phyloP scores from a whole-genome alignment of 352 stramenopile species.

The Thalassiosira hispida region DNA sequence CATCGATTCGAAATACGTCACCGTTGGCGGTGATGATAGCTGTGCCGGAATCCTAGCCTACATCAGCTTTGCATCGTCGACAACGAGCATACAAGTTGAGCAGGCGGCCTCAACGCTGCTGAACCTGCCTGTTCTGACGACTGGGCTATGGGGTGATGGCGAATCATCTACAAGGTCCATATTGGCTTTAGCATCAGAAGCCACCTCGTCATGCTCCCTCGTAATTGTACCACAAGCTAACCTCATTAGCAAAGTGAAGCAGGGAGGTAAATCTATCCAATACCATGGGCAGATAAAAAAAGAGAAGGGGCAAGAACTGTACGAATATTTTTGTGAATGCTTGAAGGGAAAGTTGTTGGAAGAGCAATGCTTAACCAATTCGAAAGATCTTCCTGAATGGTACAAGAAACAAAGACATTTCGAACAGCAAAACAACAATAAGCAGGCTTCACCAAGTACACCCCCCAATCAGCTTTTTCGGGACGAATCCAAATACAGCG shows the following conservation, averaged over 20 bases:
- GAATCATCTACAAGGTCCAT: too few species aligned
- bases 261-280: slow-evolving; percentile 69
- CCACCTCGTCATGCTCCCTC: too few species aligned
- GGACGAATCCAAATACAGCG: slow-evolving; percentile 34
- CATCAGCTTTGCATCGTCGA: slow-evolving; percentile 61
- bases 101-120: too few species aligned
- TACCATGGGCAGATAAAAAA: slow-evolving; percentile 75
- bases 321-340: slow-evolving; percentile 58
- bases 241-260: slow-evolving; percentile 59
- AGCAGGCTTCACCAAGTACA: slow-evolving; percentile 9
- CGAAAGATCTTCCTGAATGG: slow-evolving; percentile 33
- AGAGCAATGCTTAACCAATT: slow-evolving; percentile 39
- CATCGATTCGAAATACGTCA: slow-evolving; percentile 26
- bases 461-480: slow-evolving; percentile 50
- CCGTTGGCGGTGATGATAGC: background rate
- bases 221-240: slow-evolving; percentile 75
- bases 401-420: slow-evolving; percentile 21
- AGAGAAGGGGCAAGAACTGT: slow-evolving; percentile 53
- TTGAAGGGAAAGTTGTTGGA: slow-evolving; percentile 51
- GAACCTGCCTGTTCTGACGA: too few species aligned
- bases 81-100: too few species aligned
- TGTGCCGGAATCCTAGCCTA: slow-evolving; percentile 62
- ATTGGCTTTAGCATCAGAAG: too few species aligned
- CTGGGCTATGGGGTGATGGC: too few species aligned
- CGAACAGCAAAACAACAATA: slow-evolving; percentile 37